phyloP scores from a whole-genome alignment of 1,284 basidiomycete genomes.

The Cryptococcus sp. region DNA sequence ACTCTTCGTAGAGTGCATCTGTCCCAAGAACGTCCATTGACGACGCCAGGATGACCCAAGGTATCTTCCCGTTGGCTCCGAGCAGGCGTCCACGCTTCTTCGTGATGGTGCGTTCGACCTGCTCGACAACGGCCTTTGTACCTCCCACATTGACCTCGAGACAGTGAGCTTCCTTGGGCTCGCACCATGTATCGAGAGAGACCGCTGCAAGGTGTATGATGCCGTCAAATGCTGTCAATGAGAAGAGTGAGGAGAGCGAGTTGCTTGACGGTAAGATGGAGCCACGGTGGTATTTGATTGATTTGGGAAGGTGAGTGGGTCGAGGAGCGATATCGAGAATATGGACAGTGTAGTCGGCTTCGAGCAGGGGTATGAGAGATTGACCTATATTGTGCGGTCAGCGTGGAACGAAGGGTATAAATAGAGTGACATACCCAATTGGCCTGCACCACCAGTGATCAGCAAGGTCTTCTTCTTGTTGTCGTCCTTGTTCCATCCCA shows the following conservation, averaged over 20 bases:
- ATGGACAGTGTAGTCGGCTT: slow-evolving; percentile 32
- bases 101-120: slow-evolving; percentile 20
- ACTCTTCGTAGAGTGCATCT: slow-evolving; percentile 19
- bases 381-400: slow-evolving; percentile 24
- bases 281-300: slow-evolving; percentile 24
- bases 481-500: slow-evolving; percentile 19
- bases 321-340: slow-evolving; percentile 33
- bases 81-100: slow-evolving; percentile 8
- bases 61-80: slow-evolving; percentile 14
- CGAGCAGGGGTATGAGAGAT: slow-evolving; percentile 29
- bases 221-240: slow-evolving; percentile 32
- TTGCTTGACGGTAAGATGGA: slow-evolving; percentile 23
- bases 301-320: slow-evolving; percentile 25
- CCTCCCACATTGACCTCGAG: slow-evolving; percentile 40
- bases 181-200: slow-evolving; percentile 44
- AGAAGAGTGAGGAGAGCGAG: slow-evolving; percentile 25
- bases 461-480: slow-evolving; percentile 29
- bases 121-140: slow-evolving; percentile 32
- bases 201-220: slow-evolving; percentile 50
- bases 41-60: slow-evolving; percentile 48
- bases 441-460: slow-evolving; percentile 48
- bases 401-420: too few relatives aligned
- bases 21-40: slow-evolving; percentile 45
- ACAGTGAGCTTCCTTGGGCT: slow-evolving; percentile 39
- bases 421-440: slow-evolving; percentile 36